Conservation (phyloP, 805 yeast genomes). For the Torulaspora quercuum region DNA sequence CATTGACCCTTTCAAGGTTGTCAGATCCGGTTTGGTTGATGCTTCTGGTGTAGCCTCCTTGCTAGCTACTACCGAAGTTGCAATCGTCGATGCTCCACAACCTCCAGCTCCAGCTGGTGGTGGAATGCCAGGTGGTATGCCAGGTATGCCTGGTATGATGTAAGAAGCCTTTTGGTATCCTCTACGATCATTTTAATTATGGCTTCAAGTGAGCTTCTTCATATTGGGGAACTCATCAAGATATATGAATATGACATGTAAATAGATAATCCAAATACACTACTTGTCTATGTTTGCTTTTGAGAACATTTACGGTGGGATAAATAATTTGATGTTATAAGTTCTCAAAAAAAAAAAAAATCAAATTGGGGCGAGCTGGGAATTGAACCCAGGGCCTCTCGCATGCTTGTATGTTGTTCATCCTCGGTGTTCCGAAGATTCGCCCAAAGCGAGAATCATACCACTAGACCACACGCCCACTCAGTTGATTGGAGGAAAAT, state of each 20-base stretch:
- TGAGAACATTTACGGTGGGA: no score
- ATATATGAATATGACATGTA: slow-evolving; percentile 12
- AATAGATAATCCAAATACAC: slow-evolving; percentile 6
- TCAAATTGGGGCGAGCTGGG: slow-evolving; percentile 41
- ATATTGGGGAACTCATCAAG: no score
- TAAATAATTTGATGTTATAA: no score
- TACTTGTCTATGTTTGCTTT: slow-evolving; percentile 7
- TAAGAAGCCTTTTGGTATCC: slow-evolving; percentile 5
- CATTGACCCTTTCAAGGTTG: slow-evolving; percentile 98
- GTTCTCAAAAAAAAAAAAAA: slow-evolving; percentile 17
- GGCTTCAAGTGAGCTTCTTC: no score
- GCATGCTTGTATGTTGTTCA: slow-evolving; percentile 32
- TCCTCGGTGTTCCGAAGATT: slow-evolving; percentile 14
- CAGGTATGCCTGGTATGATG: slow-evolving; percentile 64
- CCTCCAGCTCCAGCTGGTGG: slow-evolving; percentile 59
- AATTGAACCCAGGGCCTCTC: slow-evolving; percentile 57
- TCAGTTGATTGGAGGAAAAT: slow-evolving; percentile 1
- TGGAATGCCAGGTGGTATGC: slow-evolving; percentile 53
- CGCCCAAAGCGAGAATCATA: slow-evolving; percentile 36
- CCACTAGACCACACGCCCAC: slow-evolving; percentile 37
- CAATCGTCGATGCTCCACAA: slow-evolving; percentile 92
- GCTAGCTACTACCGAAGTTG: slow-evolving; percentile 97
- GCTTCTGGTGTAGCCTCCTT: slow-evolving; percentile 97
- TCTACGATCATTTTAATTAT: no score
- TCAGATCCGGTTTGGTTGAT: slow-evolving; percentile 90